A percentile compares a stretch with the other conserved stretches of the same genome.
phyloP scores from a whole-genome alignment of 2,329 filamentous ascomycete species.

The Fusarium stilboides region DNA sequence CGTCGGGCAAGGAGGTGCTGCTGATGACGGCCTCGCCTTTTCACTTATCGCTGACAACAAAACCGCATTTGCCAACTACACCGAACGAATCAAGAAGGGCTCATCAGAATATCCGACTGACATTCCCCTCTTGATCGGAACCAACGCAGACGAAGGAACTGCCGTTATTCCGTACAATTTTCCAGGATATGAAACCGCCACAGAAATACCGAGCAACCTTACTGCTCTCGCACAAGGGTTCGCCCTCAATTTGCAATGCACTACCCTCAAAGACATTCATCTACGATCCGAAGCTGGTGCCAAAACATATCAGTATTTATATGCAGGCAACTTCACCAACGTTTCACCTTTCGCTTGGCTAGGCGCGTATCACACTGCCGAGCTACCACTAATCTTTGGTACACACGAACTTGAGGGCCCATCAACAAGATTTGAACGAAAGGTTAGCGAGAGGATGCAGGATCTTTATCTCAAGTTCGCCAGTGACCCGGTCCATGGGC shows the following conservation, averaged over 20 bases:
- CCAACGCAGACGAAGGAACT: slow-evolving; percentile 38
- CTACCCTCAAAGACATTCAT: slow-evolving; percentile 24
- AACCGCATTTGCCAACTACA: slow-evolving; percentile 33
- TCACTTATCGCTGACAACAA: slow-evolving; percentile 27
- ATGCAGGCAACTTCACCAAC: slow-evolving; percentile 42
- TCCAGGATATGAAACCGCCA: slow-evolving; percentile 28
- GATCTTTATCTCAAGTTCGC: slow-evolving; percentile 35
- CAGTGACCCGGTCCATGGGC: slow-evolving; percentile 19
- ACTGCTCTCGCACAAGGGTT: slow-evolving; percentile 20
- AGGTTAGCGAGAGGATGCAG: slow-evolving; percentile 36
- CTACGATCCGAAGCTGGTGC: slow-evolving; percentile 29
- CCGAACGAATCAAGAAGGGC: background rate
- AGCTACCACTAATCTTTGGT: slow-evolving; percentile 40
- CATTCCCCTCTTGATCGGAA: slow-evolving; percentile 33
- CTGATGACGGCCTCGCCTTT: slow-evolving; percentile 29
- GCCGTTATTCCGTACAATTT: slow-evolving; percentile 36
- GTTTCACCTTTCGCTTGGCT: slow-evolving; percentile 39
- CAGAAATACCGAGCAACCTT: slow-evolving; percentile 19
- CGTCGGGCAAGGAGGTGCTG: slow-evolving; percentile 28
- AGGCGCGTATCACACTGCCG: slow-evolving; percentile 38
- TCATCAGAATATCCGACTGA: background rate
- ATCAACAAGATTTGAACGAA: slow-evolving; percentile 26
- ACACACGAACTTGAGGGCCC: slow-evolving; percentile 16
- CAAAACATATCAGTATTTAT: slow-evolving; percentile 38
- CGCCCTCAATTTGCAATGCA: slow-evolving; percentile 32